Base-by-base conservation (phyloP, 2,329 filamentous ascomycete genomes). In the Cercospora zeae-maydis region DNA sequence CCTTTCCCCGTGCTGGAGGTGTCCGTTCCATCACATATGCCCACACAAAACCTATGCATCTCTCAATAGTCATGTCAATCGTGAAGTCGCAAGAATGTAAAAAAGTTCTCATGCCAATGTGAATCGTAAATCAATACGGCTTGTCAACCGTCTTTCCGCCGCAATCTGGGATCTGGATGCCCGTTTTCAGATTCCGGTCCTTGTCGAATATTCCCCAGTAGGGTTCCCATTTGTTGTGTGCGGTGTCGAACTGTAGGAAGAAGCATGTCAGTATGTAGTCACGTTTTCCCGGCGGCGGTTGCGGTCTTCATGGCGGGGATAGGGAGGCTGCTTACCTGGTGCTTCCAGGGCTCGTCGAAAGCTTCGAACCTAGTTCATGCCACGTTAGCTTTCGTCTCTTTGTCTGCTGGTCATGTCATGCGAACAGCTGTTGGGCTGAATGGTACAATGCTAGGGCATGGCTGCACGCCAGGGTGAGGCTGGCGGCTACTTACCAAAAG, bases 261-360 rank as follows among this genome's bases (percentile, higher is more conserved):
- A 11, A 16, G 10, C 21, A 11, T 14, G 14, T 52, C 14, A 33
- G 27, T 11, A 5, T 13, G 36, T 27, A 27, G 10, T 24, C 11
- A 4, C 21, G 4, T 14, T 47, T 2, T 16, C 30, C 45, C 24
- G 45, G 19, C 27, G 7, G 14, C 5, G 13, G 24, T 4, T 19
- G 34, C 7, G 21, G n/a, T 45, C 21, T 47, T 14, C 19, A 21
- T 21, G 11, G 19, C 16, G 24, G 27, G 55, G 30, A 13, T 21
- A 24, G 14, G 27, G 27, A 49, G 53, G 5, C 2, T n/a, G 36
- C 97, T 89, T 78, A 87, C 96, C 16, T 77, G 73, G 60, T 89
- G 81, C 80, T 98, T 97, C 93, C 93, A 98, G 2, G 92, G 92
- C 81, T 98, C 93, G 74, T 98, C 93, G 75, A 97, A 98, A 9